Evolutionary conservation across 345 rosid genomes (phyloP).

Genomic region (Draba incana): DNA sequence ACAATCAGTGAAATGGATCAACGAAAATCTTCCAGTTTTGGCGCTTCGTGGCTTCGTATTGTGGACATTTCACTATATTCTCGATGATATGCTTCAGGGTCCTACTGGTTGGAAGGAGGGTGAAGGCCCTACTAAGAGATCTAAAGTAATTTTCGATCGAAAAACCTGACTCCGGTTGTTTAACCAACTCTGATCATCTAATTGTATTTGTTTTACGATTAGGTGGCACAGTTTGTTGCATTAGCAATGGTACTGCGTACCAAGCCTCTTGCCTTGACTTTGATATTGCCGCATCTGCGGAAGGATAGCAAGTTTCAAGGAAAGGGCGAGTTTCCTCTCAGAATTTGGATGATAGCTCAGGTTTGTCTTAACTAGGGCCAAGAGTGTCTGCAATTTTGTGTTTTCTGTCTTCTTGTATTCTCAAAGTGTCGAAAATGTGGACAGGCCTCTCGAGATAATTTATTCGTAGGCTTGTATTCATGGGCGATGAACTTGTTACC

Average conservation of each 20-base stretch:
- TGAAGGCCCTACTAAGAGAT: too few species aligned
- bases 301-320: conserved; percentile 60
- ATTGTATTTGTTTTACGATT: conserved; percentile 19
- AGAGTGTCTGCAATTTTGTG: too few species aligned
- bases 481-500: too few species aligned
- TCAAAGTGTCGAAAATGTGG: too few species aligned
- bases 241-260: conserved; percentile 65
- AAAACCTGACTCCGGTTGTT: not conserved
- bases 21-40: conserved; percentile 43
- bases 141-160: conserved; percentile 43
- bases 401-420: too few species aligned
- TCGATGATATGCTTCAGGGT: too few species aligned
- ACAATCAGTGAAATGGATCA: conserved; percentile 61
- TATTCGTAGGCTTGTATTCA: too few species aligned
- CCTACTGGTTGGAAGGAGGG: too few species aligned
- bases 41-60: conserved; percentile 49
- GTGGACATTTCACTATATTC: conserved; percentile 43
- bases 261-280: conserved; percentile 63
- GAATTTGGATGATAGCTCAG: too few species aligned
- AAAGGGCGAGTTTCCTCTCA: conserved; percentile 53
- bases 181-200: not conserved
- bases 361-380: too few species aligned
- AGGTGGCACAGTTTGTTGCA: conserved; percentile 39
- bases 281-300: conserved; percentile 50
- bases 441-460: too few species aligned